Evolutionary conservation across 305 asterid genomes (phyloP), one percentile per base, ranked within the genome.

Genomic region (Ilex paraguariensis): DNA sequence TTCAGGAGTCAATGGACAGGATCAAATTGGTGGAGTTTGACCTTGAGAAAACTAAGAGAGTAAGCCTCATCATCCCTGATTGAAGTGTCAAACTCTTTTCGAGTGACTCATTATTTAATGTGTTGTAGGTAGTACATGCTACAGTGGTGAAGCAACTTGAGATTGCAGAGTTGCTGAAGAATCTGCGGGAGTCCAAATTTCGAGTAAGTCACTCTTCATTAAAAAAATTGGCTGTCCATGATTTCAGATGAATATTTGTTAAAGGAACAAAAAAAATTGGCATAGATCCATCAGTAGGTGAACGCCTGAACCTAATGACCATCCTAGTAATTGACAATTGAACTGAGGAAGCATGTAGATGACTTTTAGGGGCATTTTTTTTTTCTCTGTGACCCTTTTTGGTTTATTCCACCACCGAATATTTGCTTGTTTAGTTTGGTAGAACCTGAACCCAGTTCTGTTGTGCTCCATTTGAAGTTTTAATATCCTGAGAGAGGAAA

Each of bases 1-100:
- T 93, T 68, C 90, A 74, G 64, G 90, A 90, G 63, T 93, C 97
- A 11, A 67, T 93, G 63, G 89, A 81, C 64, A 87, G 99, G 84
- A 90, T 93, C 73, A 90, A 84, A 87, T 74, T 69, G 10, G 86
- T 93, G 10, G 99, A 93, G 73, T 66, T 56, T 64, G 99, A 93
- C 69, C 96, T 93, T 57, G 95, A 84, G 68, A 87, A 87, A 64
- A 93, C 98, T 63, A 93, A 93, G 79, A 79, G 82, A 91, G 99
- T 90, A 82, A 77, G 66, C 39, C 57, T 57, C 51, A 45, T 57
- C 9, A 45, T 42, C 30, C 57, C 3, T 63, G 57, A 50, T 73
- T 16, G 7, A 33, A 46, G 45, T 59, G 28, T 66, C 28, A 13
- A 31, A 63, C 13, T 51, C 49, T 40, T 50, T 7, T 2, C 2